Percentiles rank a stretch among this genome's conserved stretches.
These are phyloP conservation scores for Paramecium tetraurelia DNA, from an alignment of 73 alveolate genomes.

Conservation along the genomic window DNA sequence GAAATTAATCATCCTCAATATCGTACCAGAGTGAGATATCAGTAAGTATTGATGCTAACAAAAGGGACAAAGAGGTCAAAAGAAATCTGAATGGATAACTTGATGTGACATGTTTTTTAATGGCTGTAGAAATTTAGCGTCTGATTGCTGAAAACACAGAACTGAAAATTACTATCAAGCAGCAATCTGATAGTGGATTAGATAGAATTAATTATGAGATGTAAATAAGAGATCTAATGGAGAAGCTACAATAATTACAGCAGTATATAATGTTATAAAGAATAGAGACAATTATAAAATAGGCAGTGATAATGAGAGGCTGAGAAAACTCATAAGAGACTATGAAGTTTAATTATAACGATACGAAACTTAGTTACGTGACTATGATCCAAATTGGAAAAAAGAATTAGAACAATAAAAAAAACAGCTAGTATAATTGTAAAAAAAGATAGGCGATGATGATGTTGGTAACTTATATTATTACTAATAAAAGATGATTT, in stretches of 20 bases:
- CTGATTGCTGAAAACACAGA: background rate
- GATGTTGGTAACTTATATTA: background rate
- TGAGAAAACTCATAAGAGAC: background rate
- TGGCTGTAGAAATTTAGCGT: background rate
- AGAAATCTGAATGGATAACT: background rate
- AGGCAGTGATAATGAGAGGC: background rate
- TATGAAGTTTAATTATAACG: background rate
- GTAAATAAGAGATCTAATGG: constrained; percentile 28
- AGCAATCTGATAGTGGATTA: background rate
- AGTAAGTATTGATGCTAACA: background rate
- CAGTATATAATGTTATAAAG: background rate
- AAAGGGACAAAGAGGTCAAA: background rate
- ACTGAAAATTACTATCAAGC: background rate
- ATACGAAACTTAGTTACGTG: background rate
- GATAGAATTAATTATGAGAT: constrained; percentile 40
- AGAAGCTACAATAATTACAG: background rate
- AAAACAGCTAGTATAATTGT: background rate
- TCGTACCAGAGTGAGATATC: background rate
- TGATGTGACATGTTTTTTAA: background rate
- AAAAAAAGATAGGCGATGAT: constrained; percentile 25
- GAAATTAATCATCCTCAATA: background rate
- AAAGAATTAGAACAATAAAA: constrained; percentile 23
- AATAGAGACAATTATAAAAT: background rate
- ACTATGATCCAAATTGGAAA: constrained; percentile 46
- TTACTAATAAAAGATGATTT: background rate